Evolutionary conservation across 371 early-diverging fungal genomes (phyloP), one percentile per base, ranked within the genome.

Genomic region (Nosema muscidifuracis): DNA sequence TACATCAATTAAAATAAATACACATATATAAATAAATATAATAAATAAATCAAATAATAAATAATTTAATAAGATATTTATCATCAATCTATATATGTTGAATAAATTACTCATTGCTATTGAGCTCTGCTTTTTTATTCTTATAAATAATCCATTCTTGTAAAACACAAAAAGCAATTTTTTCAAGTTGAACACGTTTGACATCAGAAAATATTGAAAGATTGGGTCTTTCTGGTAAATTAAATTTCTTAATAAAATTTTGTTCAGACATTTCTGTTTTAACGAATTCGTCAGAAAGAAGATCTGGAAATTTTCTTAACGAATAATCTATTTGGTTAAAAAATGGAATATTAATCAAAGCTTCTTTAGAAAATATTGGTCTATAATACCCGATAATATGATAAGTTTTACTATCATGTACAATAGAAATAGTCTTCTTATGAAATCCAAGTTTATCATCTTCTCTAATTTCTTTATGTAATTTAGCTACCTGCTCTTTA

Each of bases 331-430:
- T 64, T 13, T 55, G 33, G 10, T 65, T 55, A 42, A 76, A 76
- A 43, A 68, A 66, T 33, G 64, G 65, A 20, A 75, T 65, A 38
- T 71, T 61, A 18, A 65, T 55, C 16, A 75, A 33, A 20, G 72
- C 31, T 28, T 65, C 40, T 42, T 31, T 68, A 13, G 53, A 40
- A 67, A 80, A 80, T 24, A 80, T 70, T 30, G 77, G 80, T 36
- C 71, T 70, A 53, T 66, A 80, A 55, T 82, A 82, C 2, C 79
- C 36, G 26, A 82, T 67, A 31, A 82, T 38, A 55, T 82, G 82
- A 61, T 82, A 82, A 28, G 51, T 71, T 57, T 74, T 71, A 24
- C 67, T 47, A 18, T 78, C 68, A 38, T 70, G 51, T 7, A 36
- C 34, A 30, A 78, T 69, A 7, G 71, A 73, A 20, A 77, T 73